phyloP scores from a whole-genome alignment of 805 yeast species.

The Limtongia smithiae region DNA sequence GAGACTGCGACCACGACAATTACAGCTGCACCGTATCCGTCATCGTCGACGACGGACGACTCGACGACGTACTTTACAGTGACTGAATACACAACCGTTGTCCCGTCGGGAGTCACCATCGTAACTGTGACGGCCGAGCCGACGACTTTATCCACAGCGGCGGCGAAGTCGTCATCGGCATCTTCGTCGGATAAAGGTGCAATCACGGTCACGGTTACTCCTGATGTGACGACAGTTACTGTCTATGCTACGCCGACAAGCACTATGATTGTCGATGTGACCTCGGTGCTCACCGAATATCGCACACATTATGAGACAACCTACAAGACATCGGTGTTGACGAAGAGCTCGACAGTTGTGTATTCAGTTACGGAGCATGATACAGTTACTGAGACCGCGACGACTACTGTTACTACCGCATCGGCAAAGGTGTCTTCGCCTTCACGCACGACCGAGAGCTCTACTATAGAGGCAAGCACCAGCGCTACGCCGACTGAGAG shows the following conservation, averaged over 20 bases:
- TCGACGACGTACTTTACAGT: constrained; percentile 8
- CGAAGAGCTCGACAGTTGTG: background rate
- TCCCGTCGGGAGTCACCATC: background rate
- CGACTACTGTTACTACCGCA: too few species aligned
- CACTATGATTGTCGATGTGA: background rate
- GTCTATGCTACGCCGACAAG: background rate
- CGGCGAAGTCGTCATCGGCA: background rate
- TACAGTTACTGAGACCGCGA: background rate
- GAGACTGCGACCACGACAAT: background rate
- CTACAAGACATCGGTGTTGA: background rate
- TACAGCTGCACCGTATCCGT: background rate
- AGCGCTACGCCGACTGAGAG: too few species aligned
- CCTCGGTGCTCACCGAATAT: too few species aligned
- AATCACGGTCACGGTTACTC: background rate
- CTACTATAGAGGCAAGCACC: too few species aligned
- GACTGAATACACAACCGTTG: constrained; percentile 7
- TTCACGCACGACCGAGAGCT: too few species aligned
- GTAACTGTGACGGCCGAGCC: background rate
- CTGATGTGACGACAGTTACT: background rate
- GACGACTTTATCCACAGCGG: background rate
- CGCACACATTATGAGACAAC: background rate
- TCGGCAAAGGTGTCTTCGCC: too few species aligned
- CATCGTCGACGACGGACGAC: background rate
- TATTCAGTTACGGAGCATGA: background rate
- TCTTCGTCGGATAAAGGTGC: background rate